Conservation (phyloP, 1,284 basidiomycete species). For the Puccinia polysora region DNA sequence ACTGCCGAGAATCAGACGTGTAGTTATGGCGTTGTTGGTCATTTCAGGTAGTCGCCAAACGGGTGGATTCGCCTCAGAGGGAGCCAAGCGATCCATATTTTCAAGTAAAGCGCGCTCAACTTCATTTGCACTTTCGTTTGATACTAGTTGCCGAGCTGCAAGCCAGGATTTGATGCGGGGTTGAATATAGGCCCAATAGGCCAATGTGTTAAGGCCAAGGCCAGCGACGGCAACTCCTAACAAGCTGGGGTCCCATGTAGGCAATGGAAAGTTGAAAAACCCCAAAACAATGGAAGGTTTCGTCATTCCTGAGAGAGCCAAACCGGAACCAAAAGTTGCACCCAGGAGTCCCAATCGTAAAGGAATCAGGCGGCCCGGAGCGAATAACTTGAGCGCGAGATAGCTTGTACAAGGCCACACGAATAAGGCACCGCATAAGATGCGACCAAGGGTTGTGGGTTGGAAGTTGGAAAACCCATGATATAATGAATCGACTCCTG, state of each 20-base stretch:
- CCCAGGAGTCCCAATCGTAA: slow-evolving; percentile 8
- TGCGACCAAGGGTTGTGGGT: background rate
- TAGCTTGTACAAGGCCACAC: slow-evolving; percentile 7
- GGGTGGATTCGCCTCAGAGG: background rate
- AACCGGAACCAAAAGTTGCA: slow-evolving; percentile 16
- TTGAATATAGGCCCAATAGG: background rate
- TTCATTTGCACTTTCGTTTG: background rate
- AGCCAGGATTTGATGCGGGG: slow-evolving; percentile 11
- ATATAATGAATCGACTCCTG: background rate
- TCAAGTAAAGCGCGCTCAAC: background rate
- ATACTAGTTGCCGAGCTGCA: background rate
- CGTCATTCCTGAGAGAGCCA: slow-evolving; percentile 23
- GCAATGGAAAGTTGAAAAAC: slow-evolving; percentile 24
- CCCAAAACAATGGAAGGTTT: slow-evolving; percentile 28
- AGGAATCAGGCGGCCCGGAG: slow-evolving; percentile 4
- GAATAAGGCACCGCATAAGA: slow-evolving; percentile 3
- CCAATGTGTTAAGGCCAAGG: slow-evolving; percentile 19
- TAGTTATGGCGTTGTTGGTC: slow-evolving; percentile 17
- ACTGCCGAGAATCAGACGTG: slow-evolving; percentile 17
- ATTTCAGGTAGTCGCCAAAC: slow-evolving; percentile 34
- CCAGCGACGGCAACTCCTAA: slow-evolving; percentile 30
- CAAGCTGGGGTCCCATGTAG: slow-evolving; percentile 32
- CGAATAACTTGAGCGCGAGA: background rate
- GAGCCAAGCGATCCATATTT: slow-evolving; percentile 1
- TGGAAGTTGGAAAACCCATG: background rate